phyloP scores from a whole-genome alignment of 192 early-diverging fungal species.

The Umbelopsis sp. region DNA sequence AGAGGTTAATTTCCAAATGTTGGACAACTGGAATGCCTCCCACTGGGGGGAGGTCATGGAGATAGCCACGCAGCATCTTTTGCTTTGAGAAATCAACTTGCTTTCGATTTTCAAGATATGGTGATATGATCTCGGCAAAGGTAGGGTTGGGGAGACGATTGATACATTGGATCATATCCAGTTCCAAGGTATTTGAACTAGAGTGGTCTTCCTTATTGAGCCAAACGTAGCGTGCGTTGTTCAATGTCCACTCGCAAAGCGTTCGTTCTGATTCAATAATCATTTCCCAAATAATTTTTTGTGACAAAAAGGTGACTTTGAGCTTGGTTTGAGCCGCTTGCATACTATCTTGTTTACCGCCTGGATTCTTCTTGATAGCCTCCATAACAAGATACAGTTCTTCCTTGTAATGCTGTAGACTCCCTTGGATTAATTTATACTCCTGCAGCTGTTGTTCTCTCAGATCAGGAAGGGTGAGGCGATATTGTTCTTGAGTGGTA shows the following conservation, averaged over 20 bases:
- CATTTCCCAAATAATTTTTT: conserved; percentile 79
- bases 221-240: conserved; percentile 64
- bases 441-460: conserved; percentile 32
- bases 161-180: conserved; percentile 71
- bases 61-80: conserved; percentile 88
- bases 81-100: conserved; percentile 73
- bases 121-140: conserved; percentile 61
- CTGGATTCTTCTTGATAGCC: conserved; percentile 61
- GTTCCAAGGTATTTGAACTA: conserved; percentile 67
- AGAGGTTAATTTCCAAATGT: conserved; percentile 87
- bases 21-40: conserved; percentile 91
- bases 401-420: conserved; percentile 44
- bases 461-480: conserved; percentile 21
- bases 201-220: conserved; percentile 88
- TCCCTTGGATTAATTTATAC: conserved; percentile 19
- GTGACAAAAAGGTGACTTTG: conserved; percentile 54
- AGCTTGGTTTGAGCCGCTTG: conserved; percentile 59
- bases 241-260: conserved; percentile 72
- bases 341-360: conserved; percentile 49
- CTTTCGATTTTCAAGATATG: conserved; percentile 57
- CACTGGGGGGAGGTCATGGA: conserved; percentile 79
- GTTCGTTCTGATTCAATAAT: conserved; percentile 61
- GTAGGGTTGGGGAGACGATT: conserved; percentile 61
- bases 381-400: conserved; percentile 77
- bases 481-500: conserved; percentile 34